A percentile compares a stretch with the other conserved stretches of the same genome.
These are phyloP conservation scores for Phyllosticta citribraziliensis DNA, from an alignment of 2,329 filamentous ascomycete genomes.

Conservation along the genomic window DNA sequence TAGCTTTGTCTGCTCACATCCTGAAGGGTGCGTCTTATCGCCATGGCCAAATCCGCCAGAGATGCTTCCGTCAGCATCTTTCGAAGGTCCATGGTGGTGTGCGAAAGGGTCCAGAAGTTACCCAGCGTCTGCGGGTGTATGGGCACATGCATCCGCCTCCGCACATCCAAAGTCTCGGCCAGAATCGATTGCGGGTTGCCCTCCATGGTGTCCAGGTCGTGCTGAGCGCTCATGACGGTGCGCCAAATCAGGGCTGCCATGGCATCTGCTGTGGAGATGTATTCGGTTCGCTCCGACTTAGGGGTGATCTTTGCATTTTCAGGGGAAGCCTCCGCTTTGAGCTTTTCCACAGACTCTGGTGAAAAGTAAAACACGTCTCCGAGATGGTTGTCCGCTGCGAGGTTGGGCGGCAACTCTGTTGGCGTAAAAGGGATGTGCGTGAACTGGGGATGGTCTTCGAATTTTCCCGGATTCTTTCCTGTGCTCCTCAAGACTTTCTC, in stretches of 20 bases:
- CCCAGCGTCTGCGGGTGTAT: neutral
- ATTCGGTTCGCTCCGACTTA: neutral
- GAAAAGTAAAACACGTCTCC: slow-evolving; percentile 4
- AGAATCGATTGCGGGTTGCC: neutral
- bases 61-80: neutral
- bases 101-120: neutral
- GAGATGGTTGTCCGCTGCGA: neutral
- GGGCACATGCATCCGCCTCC: neutral
- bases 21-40: neutral
- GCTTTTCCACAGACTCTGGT: neutral
- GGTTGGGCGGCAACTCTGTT: neutral
- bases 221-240: neutral
- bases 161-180: neutral
- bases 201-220: neutral
- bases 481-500: neutral
- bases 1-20: neutral
- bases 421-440: neutral
- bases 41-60: slow-evolving; percentile 1
- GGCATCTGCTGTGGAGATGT: neutral
- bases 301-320: neutral
- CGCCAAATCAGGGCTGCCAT: neutral
- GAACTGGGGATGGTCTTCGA: slow-evolving; percentile 3
- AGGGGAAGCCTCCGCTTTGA: neutral
- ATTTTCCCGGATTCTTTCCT: neutral
- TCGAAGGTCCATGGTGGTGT: neutral